Percentiles rank a stretch among this genome's conserved stretches.
phyloP scores from a whole-genome alignment of 2,329 filamentous ascomycete species.

The Clarireedia paspali region DNA sequence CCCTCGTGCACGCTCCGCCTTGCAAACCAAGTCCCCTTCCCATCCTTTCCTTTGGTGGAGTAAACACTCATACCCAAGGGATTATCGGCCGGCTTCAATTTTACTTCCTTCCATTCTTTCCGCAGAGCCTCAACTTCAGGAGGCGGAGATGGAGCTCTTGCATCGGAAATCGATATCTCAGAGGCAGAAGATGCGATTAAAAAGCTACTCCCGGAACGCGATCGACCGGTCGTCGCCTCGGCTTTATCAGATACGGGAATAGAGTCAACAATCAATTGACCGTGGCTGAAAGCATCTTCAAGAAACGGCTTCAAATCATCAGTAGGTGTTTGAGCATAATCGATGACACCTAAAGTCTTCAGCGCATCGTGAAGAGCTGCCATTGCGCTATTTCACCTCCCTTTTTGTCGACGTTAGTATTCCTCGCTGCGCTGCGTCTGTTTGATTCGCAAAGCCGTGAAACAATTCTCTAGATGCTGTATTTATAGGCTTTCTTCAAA shows the following conservation, averaged over 20 bases:
- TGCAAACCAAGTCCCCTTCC: slow-evolving; percentile 84
- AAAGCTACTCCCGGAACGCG: slow-evolving; percentile 48
- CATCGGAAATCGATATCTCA: slow-evolving; percentile 44
- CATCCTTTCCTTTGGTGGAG: slow-evolving; percentile 72
- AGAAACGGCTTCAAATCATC: slow-evolving; percentile 48
- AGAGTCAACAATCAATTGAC: slow-evolving; percentile 67
- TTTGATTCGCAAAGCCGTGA: too few relatives aligned
- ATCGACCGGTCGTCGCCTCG: slow-evolving; percentile 41
- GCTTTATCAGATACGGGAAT: slow-evolving; percentile 50
- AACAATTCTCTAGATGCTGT: background rate
- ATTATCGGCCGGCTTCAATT: slow-evolving; percentile 64
- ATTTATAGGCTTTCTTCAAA: background rate
- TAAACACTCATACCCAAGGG: slow-evolving; percentile 70
- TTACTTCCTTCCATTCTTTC: slow-evolving; percentile 78
- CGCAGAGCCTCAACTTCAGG: slow-evolving; percentile 54
- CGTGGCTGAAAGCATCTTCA: slow-evolving; percentile 53
- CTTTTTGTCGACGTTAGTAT: too few relatives aligned
- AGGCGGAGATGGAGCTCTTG: slow-evolving; percentile 33
- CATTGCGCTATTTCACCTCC: slow-evolving; percentile 33
- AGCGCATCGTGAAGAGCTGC: slow-evolving; percentile 51
- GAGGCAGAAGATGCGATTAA: slow-evolving; percentile 38
- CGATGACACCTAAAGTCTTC: slow-evolving; percentile 45
- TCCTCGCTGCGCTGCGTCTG: too few relatives aligned
- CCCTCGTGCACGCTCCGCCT: slow-evolving; percentile 75
- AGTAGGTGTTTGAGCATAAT: slow-evolving; percentile 40